phyloP scores from a whole-genome alignment of 2,329 filamentous ascomycete genomes.

The Penicillium sp. region DNA sequence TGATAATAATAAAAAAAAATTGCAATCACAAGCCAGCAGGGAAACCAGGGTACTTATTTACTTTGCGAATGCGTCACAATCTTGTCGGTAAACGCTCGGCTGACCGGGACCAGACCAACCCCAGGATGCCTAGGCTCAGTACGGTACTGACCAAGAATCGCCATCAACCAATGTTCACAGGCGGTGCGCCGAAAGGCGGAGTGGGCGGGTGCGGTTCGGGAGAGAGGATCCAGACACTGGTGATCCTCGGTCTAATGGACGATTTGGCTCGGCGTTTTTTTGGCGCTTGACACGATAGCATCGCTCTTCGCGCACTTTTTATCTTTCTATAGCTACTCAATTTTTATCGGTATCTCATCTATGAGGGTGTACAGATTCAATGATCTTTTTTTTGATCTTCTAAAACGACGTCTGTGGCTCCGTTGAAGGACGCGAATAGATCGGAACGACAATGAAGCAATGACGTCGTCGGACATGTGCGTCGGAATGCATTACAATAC shows the following conservation, averaged over 20 bases:
- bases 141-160: not conserved
- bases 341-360: conserved; percentile 14
- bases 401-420: not conserved
- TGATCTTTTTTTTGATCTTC: not conserved
- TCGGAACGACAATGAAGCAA: conserved; percentile 8
- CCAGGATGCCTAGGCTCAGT: conserved; percentile 22
- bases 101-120: conserved; percentile 35
- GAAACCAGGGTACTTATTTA: conserved; percentile 33
- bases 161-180: conserved; percentile 26
- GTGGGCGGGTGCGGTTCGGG: conserved; percentile 32
- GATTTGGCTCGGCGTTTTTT: conserved; percentile 12
- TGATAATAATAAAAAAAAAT: not conserved
- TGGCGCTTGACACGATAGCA: conserved; percentile 6
- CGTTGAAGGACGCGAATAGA: not conserved
- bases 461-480: conserved; percentile 26
- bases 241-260: conserved; percentile 44
- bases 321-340: not conserved
- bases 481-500: conserved; percentile 18
- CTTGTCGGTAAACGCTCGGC: conserved; percentile 43
- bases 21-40: conserved; percentile 32
- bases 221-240: conserved; percentile 38
- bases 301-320: not conserved
- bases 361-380: not conserved
- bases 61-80: conserved; percentile 30
- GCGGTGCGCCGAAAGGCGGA: conserved; percentile 29